Base-by-base conservation (phyloP, 371 early-diverging fungal species). In the Nematocida sp. region DNA sequence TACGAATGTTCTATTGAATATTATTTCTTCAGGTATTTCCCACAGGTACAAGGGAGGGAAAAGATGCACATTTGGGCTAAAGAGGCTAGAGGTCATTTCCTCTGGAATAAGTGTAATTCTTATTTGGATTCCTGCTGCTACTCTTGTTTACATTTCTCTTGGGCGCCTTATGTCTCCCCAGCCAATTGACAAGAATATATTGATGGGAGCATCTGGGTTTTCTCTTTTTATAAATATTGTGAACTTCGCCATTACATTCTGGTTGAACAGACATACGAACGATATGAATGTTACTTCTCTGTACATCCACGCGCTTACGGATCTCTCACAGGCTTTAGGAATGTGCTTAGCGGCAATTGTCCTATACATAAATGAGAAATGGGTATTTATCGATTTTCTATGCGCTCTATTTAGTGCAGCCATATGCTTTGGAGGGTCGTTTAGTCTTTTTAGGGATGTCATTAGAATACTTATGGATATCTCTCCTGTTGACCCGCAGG, bases 251-350 rank as follows among this genome's bases (percentile, higher is more conserved):
- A 36, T 71, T 16, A 42, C 75, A 1, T 23, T 68, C 13, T 25
- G 30, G n/a, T 56, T 68, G 69, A 26, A 48, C 32, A 59, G 57
- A 40, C 11, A 13, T 18, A 38, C 33, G 5, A 63, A n/a, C 30
- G 75, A 71, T 36, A 61, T 71, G 49, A 48, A 42, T 23, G 45
- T 51, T 36, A 50, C 49, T 1, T 71, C 75, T 4, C 23, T 71
- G 35, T 71, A 71, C 38, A 26, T 71, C 23, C 75, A 71, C 33
- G 63, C 63, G 4, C 42, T 71, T n/a, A 71, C 20, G 7, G 75
- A 71, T 61, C 55, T 71, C 1, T 47, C 38, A 9, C 75, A 71
- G 53, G 59, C 59, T 32, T n/a, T 71, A 4, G 61, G 61, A 2
- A 48, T 71, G 9, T 49, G n/a, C 16, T 0, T 61, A 3, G 51